phyloP scores from a whole-genome alignment of 2,329 filamentous ascomycete species.

The Cytospora chrysosperma region DNA sequence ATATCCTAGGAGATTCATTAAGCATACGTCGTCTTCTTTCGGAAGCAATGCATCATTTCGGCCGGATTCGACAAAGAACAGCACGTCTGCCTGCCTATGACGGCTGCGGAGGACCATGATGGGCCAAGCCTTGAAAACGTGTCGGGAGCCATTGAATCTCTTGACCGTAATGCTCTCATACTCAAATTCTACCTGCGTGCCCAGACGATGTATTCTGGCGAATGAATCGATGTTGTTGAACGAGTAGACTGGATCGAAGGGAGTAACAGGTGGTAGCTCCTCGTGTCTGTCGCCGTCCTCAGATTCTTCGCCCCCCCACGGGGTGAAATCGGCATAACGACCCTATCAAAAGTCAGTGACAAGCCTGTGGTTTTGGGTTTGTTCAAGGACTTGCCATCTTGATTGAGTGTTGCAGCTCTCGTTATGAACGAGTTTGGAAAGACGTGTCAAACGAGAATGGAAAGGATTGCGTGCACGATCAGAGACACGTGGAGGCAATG shows the following conservation, averaged over 20 bases:
- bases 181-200: neutral
- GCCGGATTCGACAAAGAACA: neutral
- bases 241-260: neutral
- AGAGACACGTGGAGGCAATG: too few species aligned
- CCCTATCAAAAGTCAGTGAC: neutral
- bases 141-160: neutral
- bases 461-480: too few species aligned
- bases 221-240: neutral
- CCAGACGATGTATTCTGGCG: neutral
- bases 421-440: neutral
- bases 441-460: neutral
- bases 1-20: neutral
- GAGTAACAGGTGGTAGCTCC: neutral
- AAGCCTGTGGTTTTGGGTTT: neutral
- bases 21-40: conserved; percentile 1
- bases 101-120: neutral
- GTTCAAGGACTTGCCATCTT: neutral
- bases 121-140: neutral
- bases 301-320: neutral
- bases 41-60: neutral
- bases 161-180: neutral
- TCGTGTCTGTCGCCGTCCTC: neutral
- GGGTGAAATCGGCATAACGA: neutral
- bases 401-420: neutral
- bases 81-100: neutral